A percentile compares a stretch with the other conserved stretches of the same genome.
Evolutionary conservation across 2,329 filamentous ascomycete genomes (phyloP).

Genomic region (Talaromyces verruculosus): DNA sequence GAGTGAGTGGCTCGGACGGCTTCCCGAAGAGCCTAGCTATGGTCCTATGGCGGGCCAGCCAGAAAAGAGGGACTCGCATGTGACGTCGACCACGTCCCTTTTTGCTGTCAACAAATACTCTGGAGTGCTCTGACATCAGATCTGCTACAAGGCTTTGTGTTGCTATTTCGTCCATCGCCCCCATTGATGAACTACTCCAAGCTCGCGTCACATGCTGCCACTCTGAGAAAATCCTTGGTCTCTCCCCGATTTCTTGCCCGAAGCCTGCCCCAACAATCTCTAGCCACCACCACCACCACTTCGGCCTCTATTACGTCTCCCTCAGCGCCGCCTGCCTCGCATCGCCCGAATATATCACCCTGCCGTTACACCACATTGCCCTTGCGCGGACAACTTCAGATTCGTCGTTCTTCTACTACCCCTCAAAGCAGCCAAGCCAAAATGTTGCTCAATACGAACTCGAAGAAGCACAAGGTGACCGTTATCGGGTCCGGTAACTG

Average conservation of each 20-base stretch:
- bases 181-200: conserved; percentile 18
- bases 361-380: conserved; percentile 21
- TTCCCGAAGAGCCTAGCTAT: not conserved
- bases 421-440: conserved; percentile 23
- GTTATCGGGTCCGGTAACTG: conserved; percentile 96
- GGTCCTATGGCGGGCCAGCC: not conserved
- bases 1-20: conserved; percentile 7
- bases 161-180: not conserved
- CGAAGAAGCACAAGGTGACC: conserved; percentile 53
- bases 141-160: not conserved
- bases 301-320: not conserved
- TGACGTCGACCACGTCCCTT: not conserved
- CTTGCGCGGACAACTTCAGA: conserved; percentile 28
- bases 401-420: not conserved
- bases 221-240: conserved; percentile 1
- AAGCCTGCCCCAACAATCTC: conserved; percentile 6
- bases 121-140: not conserved
- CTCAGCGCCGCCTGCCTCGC: not conserved
- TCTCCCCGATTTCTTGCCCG: not conserved
- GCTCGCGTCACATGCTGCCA: conserved; percentile 16
- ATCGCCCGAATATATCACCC: conserved; percentile 11
- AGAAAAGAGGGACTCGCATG: conserved; percentile 1
- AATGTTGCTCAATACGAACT: conserved; percentile 36
- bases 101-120: conserved; percentile 3
- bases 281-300: conserved; percentile 17